Evolutionary conservation across 1,284 basidiomycete genomes (phyloP), one percentile per base, ranked within the genome.

Genomic region (Ganoderma resinaceum): DNA sequence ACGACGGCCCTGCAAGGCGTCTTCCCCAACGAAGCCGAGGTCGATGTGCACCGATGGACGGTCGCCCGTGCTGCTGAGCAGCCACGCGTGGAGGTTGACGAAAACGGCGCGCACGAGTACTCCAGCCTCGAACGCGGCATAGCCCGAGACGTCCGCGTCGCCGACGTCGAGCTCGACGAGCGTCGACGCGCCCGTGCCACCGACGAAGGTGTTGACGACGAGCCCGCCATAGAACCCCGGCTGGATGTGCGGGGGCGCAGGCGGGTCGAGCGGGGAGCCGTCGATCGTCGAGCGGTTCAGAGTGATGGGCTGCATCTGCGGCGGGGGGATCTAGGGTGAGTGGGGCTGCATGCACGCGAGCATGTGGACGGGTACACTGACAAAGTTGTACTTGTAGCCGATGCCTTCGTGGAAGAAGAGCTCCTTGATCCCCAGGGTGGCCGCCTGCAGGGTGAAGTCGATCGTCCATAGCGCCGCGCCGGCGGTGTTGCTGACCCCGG

Each of bases 401-500:
- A 83, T 75, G 53, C 81, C 82, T 65, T 84, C 76, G 67, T 84
- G 82, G 76, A 81, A 83, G 73, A 79, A 79, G 8, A 80, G 46
- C 29, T 81, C 75, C 16, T 71, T 70, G 40, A 84, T 78, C 5
- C 82, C 82, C 1, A 81, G 68, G 6, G 77, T 74, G 0, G 82
- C 80, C 2, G 80, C 80, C 67, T 80, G 89, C 9, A 93, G 79
- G 0, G 84, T 80, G 74, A 92, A 91, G 75, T 92, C 90, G 66
- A 91, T 78, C 1, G 84, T 82, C 91, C 91, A 92, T 23, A 93
- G 77, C 20, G 89, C 87, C 3, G 89, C 88, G 26, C 91, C 91
- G 20, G 87, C 91, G 0, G 87, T 86, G 74, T 93, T 89, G 76
- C 89, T 89, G 20, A 91, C 87, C 3, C 86, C 87, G 38, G 90